A percentile compares a stretch with the other conserved stretches of the same genome.
phyloP scores from a whole-genome alignment of 78 protist species.

The Monocercomonoides exilis region DNA sequence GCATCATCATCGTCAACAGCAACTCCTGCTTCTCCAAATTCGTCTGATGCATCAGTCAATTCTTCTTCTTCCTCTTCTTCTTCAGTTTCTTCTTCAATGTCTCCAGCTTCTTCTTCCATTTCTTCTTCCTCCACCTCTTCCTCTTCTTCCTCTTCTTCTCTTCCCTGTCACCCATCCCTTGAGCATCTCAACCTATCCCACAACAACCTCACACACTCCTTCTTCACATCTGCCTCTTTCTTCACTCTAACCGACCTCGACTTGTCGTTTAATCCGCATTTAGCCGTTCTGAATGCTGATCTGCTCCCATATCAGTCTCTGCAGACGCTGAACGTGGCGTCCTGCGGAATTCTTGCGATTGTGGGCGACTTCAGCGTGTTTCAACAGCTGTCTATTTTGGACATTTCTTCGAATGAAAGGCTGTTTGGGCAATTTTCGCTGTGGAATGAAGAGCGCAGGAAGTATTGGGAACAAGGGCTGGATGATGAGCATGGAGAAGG shows the following conservation, averaged over 20 bases:
- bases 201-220: not conserved
- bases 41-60: no score
- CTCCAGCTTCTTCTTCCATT: no score
- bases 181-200: not conserved
- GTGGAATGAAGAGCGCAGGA: not conserved
- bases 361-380: not conserved
- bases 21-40: no score
- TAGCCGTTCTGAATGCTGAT: not conserved
- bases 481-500: not conserved
- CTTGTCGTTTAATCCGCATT: not conserved
- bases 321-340: not conserved
- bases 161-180: not conserved
- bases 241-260: not conserved
- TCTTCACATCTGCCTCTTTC: not conserved
- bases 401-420: not conserved
- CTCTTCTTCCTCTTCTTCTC: no score
- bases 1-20: no score
- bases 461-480: not conserved
- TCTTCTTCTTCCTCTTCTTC: no score
- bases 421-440: not conserved
- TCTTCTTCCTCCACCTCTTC: no score
- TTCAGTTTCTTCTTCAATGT: no score
- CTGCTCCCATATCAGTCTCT: not conserved
- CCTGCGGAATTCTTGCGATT: not conserved
- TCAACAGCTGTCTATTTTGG: not conserved